Percentiles rank a stretch among this genome's conserved stretches.
These are phyloP conservation scores for Geotrichum candidum DNA, from an alignment of 1,139 yeast species.

Conservation along the genomic window DNA sequence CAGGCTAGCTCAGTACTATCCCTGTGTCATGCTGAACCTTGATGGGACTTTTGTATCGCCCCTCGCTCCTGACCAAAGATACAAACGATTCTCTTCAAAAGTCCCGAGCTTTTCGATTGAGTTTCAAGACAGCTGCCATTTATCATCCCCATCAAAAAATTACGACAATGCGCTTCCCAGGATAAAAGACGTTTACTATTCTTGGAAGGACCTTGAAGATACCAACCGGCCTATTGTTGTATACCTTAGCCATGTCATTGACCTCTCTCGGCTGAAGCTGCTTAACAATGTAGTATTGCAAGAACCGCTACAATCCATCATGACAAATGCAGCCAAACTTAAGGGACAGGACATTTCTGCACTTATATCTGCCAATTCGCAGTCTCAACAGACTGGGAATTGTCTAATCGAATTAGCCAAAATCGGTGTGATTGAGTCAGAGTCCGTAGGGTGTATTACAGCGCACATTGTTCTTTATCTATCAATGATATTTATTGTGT, in stretches of 20 bases:
- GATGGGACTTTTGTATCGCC: slow-evolving; percentile 30
- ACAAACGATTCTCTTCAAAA: slow-evolving; percentile 40
- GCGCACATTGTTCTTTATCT: slow-evolving; percentile 62
- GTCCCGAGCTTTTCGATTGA: slow-evolving; percentile 53
- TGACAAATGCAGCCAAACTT: slow-evolving; percentile 11
- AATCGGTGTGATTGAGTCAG: slow-evolving; percentile 76
- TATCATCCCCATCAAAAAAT: slow-evolving; percentile 53
- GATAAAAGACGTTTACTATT: slow-evolving; percentile 65
- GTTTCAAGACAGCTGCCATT: slow-evolving; percentile 48
- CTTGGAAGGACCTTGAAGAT: slow-evolving; percentile 70
- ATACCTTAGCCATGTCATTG: slow-evolving; percentile 76
- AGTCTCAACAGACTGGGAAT: slow-evolving; percentile 52
- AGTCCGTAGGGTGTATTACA: slow-evolving; percentile 80
- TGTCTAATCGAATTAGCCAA: slow-evolving; percentile 74
- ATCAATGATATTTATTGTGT: slow-evolving; percentile 67
- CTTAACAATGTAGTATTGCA: slow-evolving; percentile 53
- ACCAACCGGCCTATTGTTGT: slow-evolving; percentile 64
- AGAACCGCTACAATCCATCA: slow-evolving; percentile 48
- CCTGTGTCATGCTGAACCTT: slow-evolving; percentile 62
- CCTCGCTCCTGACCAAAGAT: not conserved
- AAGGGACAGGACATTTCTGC: slow-evolving; percentile 19
- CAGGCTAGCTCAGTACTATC: slow-evolving; percentile 82
- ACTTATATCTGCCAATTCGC: slow-evolving; percentile 17
- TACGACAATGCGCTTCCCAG: slow-evolving; percentile 52
- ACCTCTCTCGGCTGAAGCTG: slow-evolving; percentile 64